Conservation (phyloP, 805 yeast genomes). For the Hanseniaspora valbyensis region DNA sequence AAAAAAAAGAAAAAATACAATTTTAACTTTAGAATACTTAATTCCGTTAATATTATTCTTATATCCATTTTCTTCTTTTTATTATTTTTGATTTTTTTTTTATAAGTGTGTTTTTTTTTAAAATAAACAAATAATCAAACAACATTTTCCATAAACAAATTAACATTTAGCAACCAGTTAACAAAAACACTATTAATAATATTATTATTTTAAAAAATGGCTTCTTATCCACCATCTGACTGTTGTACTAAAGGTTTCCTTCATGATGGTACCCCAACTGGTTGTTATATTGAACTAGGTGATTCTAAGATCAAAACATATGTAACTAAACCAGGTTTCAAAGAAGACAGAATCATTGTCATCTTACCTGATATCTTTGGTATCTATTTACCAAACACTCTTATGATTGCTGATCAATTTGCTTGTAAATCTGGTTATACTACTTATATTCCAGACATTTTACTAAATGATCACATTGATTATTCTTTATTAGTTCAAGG, state of each 20-base stretch:
- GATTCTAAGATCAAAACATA: conserved; percentile 35
- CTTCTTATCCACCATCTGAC: conserved; percentile 43
- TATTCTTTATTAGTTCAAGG: conserved; percentile 18
- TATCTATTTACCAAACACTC: conserved; percentile 41
- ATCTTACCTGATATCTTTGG: conserved; percentile 67
- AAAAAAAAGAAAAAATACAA: too few relatives aligned
- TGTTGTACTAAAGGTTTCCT: conserved; percentile 37
- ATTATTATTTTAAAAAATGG: conserved; percentile 24
- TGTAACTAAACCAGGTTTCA: conserved; percentile 23
- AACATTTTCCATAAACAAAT: too few relatives aligned
- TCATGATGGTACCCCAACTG: conserved; percentile 45
- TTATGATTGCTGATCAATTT: conserved; percentile 55
- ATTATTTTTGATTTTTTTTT: too few relatives aligned
- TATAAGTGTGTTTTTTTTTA: too few relatives aligned
- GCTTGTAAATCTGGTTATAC: conserved; percentile 47
- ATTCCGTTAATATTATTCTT: too few relatives aligned
- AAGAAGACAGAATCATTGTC: conserved; percentile 40
- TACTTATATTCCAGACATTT: conserved; percentile 67
- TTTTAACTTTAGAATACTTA: too few relatives aligned
- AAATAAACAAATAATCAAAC: background rate
- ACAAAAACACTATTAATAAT: background rate
- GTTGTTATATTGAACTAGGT: conserved; percentile 32
- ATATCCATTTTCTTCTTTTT: too few relatives aligned
- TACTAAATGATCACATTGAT: conserved; percentile 40
- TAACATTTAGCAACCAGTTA: too few relatives aligned